Evolutionary conservation across 139 green algal genomes (phyloP).

Genomic region (Chlamydomonas incerta): DNA sequence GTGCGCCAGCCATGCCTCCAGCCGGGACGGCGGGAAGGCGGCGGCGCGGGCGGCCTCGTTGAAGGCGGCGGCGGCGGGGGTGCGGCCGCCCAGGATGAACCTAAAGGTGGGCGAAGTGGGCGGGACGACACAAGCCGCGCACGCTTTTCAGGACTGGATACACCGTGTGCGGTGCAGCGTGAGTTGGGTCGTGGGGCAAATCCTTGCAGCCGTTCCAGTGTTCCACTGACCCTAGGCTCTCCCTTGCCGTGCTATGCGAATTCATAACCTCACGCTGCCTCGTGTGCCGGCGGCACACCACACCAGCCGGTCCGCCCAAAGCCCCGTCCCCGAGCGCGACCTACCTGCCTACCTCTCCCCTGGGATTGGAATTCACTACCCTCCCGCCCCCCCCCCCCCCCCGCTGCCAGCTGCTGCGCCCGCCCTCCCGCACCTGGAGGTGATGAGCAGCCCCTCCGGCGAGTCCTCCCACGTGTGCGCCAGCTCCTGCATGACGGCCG

Average conservation of each 20-base stretch:
- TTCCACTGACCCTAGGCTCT: too few relatives aligned
- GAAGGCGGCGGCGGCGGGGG: neutral
- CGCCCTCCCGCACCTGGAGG: neutral
- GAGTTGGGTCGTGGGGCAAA: too few relatives aligned
- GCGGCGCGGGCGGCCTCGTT: neutral
- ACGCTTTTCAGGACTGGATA: neutral
- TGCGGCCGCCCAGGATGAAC: slow-evolving; percentile 26
- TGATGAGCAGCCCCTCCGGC: slow-evolving; percentile 1
- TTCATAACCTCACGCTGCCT: too few relatives aligned
- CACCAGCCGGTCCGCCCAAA: too few relatives aligned
- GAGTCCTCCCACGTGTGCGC: slow-evolving; percentile 22
- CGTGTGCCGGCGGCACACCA: too few relatives aligned
- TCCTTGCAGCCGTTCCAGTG: too few relatives aligned
- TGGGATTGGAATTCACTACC: too few relatives aligned
- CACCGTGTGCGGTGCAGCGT: neutral
- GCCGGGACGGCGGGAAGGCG: slow-evolving; percentile 5
- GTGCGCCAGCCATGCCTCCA: slow-evolving; percentile 24
- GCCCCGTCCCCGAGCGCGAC: too few relatives aligned
- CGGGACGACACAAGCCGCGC: neutral
- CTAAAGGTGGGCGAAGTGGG: neutral
- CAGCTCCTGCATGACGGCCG: slow-evolving; percentile 24
- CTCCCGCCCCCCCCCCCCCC: too few relatives aligned
- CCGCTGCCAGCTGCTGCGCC: neutral
- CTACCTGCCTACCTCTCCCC: too few relatives aligned
- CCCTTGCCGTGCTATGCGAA: too few relatives aligned